A percentile compares a stretch with the other conserved stretches of the same genome.
phyloP scores from a whole-genome alignment of 2,329 filamentous ascomycete genomes.

The Alternaria solani region DNA sequence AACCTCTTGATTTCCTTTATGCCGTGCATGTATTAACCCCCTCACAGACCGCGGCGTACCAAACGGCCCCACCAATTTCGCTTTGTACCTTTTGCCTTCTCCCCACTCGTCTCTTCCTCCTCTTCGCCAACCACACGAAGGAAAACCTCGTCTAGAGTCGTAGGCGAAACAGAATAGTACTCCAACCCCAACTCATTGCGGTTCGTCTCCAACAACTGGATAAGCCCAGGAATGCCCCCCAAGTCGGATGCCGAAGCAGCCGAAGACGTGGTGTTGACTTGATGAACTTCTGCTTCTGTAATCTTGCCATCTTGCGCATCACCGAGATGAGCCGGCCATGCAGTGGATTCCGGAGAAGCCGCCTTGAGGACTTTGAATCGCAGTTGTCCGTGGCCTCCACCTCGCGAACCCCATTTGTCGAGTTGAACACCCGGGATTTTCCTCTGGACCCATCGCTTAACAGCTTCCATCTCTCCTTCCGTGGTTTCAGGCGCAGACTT shows the following conservation, averaged over 20 bases:
- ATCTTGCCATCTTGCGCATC: conserved; percentile 19
- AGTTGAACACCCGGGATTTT: conserved; percentile 71
- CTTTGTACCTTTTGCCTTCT: conserved; percentile 14
- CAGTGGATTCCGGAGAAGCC: conserved; percentile 35
- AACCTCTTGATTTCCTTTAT: neutral
- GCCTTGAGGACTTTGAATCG: conserved; percentile 78
- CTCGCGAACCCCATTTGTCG: conserved; percentile 65
- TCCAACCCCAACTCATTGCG: conserved; percentile 75
- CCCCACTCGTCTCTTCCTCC: conserved; percentile 57
- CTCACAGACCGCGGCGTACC: neutral
- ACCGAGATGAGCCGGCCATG: conserved; percentile 27
- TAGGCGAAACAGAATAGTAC: conserved; percentile 87
- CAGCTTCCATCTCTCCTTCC: conserved; percentile 69
- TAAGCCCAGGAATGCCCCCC: conserved; percentile 70
- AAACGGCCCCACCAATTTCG: conserved; percentile 1
- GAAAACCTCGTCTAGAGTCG: conserved; percentile 91
- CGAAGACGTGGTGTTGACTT: conserved; percentile 26
- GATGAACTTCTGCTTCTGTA: conserved; percentile 27
- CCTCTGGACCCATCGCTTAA: conserved; percentile 70
- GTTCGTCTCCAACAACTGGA: conserved; percentile 75
- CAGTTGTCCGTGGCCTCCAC: conserved; percentile 82
- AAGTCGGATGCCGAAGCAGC: conserved; percentile 23
- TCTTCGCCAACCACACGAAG: conserved; percentile 79
- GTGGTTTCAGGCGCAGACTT: conserved; percentile 76
- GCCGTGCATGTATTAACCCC: neutral